Evolutionary conservation across 495 filamentous ascomycete species (phyloP), one percentile per base, ranked within the genome.

Genomic region (Penicillium salamii): DNA sequence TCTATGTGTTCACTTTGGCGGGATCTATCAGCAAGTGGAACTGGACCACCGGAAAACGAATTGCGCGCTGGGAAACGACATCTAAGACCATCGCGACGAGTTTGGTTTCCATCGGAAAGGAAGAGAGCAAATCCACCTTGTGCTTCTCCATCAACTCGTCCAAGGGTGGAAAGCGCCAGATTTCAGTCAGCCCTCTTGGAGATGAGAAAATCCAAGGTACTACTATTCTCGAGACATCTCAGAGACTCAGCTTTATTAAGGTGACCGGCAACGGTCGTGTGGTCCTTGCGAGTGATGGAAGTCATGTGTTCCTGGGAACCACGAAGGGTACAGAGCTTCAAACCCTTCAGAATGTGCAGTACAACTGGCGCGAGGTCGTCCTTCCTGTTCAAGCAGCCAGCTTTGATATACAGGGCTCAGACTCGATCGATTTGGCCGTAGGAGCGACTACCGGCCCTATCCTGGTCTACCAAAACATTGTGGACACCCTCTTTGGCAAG

Each of bases 361-460:
- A 80, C 55, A 62, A 50, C 1, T 85, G 81, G 80, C 71, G 68
- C 35, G 75, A 81, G 50, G 58, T 79, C 17, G 65, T 48, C 1
- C 53, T 73, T 24, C 69, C 70, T 15, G 54, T 57, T 5, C 58
- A 50, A 21, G 58, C 69, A 14, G 69, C 60, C 18, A 69, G 64
- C 36, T 41, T 74, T 32, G 64, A 75, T 50, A 69, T 38, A 40
- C 11, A 58, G 50, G 31, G 56, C 57, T 37, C 68, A 58, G 45
- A 70, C 59, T 33, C 59, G 7, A 65, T 87, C 37, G 85, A 96
- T 57, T 53, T 98, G 26, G 87, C 79, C 3, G 64, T 96, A 39
- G 93, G 95, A 24, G 83, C 86, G 45, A 72, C 78, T 17, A 75
- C 78, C 26, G 93, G 93, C 29, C 79, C 80, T 26, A 86, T 97